Conservation (phyloP, 2,329 filamentous ascomycete genomes). For the Pseudofabraea citricarpa region DNA sequence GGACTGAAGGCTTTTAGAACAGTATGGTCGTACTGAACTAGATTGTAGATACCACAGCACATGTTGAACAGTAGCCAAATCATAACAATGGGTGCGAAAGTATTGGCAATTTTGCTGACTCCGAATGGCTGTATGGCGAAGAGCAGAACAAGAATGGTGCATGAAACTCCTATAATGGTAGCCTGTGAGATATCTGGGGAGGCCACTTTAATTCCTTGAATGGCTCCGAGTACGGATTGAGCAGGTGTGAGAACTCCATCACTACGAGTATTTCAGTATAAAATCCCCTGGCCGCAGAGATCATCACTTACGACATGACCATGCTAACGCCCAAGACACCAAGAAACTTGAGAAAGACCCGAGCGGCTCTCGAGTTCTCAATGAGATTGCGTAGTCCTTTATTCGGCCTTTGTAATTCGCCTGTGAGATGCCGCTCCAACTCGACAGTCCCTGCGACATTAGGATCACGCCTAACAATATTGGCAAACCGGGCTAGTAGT, state of each 20-base stretch:
- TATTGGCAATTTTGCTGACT: conserved; percentile 51
- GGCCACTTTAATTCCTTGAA: conserved; percentile 59
- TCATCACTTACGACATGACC: conserved; percentile 45
- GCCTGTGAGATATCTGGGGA: conserved; percentile 48
- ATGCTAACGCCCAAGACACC: conserved; percentile 63
- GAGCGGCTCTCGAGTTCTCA: conserved; percentile 49
- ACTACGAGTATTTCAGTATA: conserved; percentile 10
- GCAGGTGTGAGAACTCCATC: conserved; percentile 65
- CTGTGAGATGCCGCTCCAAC: conserved; percentile 53
- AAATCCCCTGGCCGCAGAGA: neutral
- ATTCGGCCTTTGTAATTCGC: conserved; percentile 48
- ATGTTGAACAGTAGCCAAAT: conserved; percentile 63
- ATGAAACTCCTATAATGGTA: conserved; percentile 59
- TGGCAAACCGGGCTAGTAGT: conserved; percentile 54
- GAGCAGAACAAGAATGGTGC: conserved; percentile 58
- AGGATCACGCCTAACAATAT: conserved; percentile 57
- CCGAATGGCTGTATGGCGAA: conserved; percentile 64
- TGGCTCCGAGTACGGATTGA: conserved; percentile 64
- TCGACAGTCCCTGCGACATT: conserved; percentile 48
- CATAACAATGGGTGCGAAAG: conserved; percentile 63
- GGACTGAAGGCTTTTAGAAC: conserved; percentile 53
- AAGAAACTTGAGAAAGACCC: conserved; percentile 51
- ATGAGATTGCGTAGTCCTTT: conserved; percentile 50
- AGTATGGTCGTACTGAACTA: conserved; percentile 44
- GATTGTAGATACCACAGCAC: conserved; percentile 59